Evolutionary conservation across 306 rosid genomes (phyloP), one percentile per base, ranked within the genome.

Genomic region (Dalbergia oliveri): DNA sequence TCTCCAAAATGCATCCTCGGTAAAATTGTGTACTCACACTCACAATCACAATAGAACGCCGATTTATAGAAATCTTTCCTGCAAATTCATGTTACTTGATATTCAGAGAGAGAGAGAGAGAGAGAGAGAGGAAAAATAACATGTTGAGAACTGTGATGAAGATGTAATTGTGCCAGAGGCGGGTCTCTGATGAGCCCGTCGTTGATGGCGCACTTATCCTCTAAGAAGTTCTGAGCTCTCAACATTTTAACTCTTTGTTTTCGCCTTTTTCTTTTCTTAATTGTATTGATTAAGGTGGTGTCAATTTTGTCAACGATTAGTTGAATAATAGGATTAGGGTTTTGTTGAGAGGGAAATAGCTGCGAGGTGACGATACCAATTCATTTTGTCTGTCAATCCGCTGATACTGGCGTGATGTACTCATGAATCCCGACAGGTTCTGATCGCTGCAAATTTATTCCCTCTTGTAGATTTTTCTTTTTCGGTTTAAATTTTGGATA

Each of bases 201-300:
- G 72, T 21, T 94, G 98, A 92, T 76, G 94, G 97, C 88, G 73
- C 97, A 85, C 81, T 15, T 75, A 69, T 80, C 97, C 97, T 94
- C 98, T 94, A 94, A 92, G 98, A 94, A 94, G 98, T 94, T 94
- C 97, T 91, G 97, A 94, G 98, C 91, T 89, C 91, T 84, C 57
- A 43, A 53, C 6, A 5, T 57, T 7, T 2, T 11, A 0, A 11
- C 2, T 4, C 6, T 0, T 35, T 79, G 6, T 26, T 11, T 8
- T 4, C 5, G 3, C 0, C 3, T 0, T 58, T 58, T 37, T 66
- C 15, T 35, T 10, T 1, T 2, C 6, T 1, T 3, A 1, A 21
- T 14, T 39, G 37, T 63, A 2, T 33, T 37, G 50, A 6, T 37
- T 37, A 5, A 37, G 41, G 0, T 4, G 5, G 41, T 6, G 41